These are phyloP conservation scores for Climacium dendroides DNA, from an alignment of 225 moss, liverwort and hornwort genomes.

Conservation along the genomic window DNA sequence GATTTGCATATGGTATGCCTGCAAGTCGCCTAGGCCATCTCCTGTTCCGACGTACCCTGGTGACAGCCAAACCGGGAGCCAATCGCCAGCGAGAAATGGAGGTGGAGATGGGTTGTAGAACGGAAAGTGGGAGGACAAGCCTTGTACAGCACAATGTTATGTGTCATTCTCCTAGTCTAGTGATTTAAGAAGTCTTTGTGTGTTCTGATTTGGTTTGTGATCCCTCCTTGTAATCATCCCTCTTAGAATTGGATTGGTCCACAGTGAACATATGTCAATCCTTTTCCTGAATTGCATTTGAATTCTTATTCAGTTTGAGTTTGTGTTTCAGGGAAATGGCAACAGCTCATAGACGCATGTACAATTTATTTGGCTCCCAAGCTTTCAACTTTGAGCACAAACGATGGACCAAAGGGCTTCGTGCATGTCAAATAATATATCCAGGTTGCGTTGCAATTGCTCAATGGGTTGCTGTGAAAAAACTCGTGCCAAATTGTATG, in stretches of 20 bases:
- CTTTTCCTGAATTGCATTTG: neutral
- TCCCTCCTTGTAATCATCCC: neutral
- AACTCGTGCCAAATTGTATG: neutral
- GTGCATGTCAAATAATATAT: neutral
- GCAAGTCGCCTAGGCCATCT: no score
- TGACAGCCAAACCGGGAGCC: no score
- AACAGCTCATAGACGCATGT: neutral
- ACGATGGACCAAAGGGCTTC: neutral
- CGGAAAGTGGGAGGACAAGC: neutral
- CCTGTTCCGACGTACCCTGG: no score
- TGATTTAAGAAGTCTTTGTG: neutral
- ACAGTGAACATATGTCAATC: neutral
- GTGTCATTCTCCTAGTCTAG: neutral
- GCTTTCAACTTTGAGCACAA: neutral
- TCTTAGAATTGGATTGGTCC: neutral
- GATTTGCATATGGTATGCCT: no score
- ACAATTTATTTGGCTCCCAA: neutral
- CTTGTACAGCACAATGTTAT: no score
- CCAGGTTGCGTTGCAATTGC: neutral
- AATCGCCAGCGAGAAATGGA: neutral
- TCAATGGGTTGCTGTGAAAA: neutral
- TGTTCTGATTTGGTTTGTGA: neutral
- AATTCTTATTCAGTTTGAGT: neutral
- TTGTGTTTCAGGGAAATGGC: neutral
- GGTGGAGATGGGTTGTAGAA: accelerated